Evolutionary conservation across 192 early-diverging fungal genomes (phyloP), one percentile per base, ranked within the genome.

Genomic region (Podila minutissima): DNA sequence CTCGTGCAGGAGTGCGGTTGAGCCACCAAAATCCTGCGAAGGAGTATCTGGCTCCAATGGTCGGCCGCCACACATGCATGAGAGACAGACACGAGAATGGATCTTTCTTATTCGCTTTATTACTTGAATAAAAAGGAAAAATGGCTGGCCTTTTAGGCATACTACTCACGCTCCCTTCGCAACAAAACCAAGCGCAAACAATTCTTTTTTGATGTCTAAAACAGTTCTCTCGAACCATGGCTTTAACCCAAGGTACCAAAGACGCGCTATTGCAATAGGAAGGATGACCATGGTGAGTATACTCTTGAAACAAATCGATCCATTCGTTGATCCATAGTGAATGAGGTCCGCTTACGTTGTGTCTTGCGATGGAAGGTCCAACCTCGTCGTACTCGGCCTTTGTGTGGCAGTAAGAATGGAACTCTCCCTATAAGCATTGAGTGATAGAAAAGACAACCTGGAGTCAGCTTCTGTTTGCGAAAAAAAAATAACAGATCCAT

Each of bases 361-460:
- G 95, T 64, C 97, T 90, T 64, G 91, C 92, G 86, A 97, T 97
- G 69, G 94, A 94, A 13, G 97, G 97, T 22, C 97, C 97, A 72
- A 96, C 91, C 85, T 99, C 97, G 69, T 99, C 97, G 75, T 99
- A 99, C 76, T 99, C 96, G 61, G 93, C 94, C 88, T 99, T 99
- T 60, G 96, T 95, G 85, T 99, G 97, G 83, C 95, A 97, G 84
- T 92, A 96, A 62, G 87, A 89, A 81, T 93, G 89, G 86, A 99
- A 99, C 78, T 97, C 95, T 53, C 90, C 86, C 94, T 95, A 68
- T 51, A 35, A n/a, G 62, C 60, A 71, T 24, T 67, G 63, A 64
- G 35, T 29, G 48, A 22, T 9, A 53, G 65, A 51, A 58, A 62
- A 53, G 19, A 59, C 33, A 22, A 59, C 31, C 17, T 48, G 55